Base-by-base conservation (phyloP, 352 stramenopile species). In the Hyphochytrium catenoides region DNA sequence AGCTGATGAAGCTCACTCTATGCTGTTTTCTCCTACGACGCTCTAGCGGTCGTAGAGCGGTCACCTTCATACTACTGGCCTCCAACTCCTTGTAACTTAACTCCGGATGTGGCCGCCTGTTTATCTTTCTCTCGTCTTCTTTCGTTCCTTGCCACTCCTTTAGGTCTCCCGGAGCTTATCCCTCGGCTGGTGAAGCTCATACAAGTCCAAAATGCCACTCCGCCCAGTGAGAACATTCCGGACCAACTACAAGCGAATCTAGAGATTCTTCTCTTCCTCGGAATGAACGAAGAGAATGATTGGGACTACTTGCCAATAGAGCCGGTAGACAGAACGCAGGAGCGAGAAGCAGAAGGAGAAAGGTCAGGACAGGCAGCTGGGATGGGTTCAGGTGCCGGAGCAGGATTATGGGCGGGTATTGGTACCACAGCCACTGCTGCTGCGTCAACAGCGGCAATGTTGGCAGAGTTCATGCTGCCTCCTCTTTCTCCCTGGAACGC, bases 81-180 rank as follows among this genome's bases (percentile, higher is more conserved):
- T n/a, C n/a, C n/a, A n/a, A n/a, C n/a, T n/a, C n/a, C n/a, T n/a
- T n/a, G n/a, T n/a, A n/a, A n/a, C n/a, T n/a, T n/a, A n/a, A n/a
- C n/a, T n/a, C n/a, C n/a, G n/a, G n/a, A n/a, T n/a, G n/a, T n/a
- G n/a, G n/a, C n/a, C n/a, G n/a, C n/a, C n/a, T n/a, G n/a, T n/a
- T n/a, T n/a, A n/a, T n/a, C n/a, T n/a, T n/a, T n/a, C n/a, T n/a
- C n/a, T n/a, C n/a, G n/a, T n/a, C n/a, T n/a, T n/a, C n/a, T n/a
- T n/a, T 57, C 64, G 14, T 35, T 62, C n/a, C 50, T 84, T 21
- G 43, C 87, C 26, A 56, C 67, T 43, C 60, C 68, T 11, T 34
- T 89, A 36, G 54, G 62, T 35, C 44, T 44, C 36, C 39, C 52
- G 8, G 19, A 47, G 8, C 21, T 64, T 3, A 39, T 52, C 11